Base-by-base conservation (phyloP, 805 yeast species). In the Geotrichum ghanense region DNA sequence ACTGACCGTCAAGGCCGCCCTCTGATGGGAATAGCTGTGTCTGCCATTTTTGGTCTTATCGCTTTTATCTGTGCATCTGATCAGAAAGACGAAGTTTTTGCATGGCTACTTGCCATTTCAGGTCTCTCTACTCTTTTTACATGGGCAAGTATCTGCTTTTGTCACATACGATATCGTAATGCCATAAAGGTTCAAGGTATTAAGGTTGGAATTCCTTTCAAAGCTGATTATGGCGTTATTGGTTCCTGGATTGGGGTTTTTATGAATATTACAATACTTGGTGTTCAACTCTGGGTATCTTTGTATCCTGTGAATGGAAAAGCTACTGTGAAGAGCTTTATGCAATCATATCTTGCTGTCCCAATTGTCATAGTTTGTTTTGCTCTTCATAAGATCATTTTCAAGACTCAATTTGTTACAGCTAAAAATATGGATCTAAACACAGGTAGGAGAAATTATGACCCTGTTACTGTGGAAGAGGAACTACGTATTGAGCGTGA, bases 231-330 rank as follows among this genome's bases (percentile, higher is more conserved):
- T 39, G 92, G 92, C 55, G 62, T 76, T 25, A 61, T 59, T 52
- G 88, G 89, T 41, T 78, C 90, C 0, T 63, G 59, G 48, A 73
- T 73, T 59, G 88, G 88, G 44, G 55, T 74, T n/a, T 45, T 63
- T 14, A 63, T 83, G 57, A 78, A 76, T 60, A 22, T 73, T 17
- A 57, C 79, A 40, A 76, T 83, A 51, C 66, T 84, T 49, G 63
- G 73, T 47, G 81, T 83, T 16, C 86, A 83, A 65, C 81, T 83
- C 69, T 83, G 86, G 83, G 71, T 79, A 47, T 85, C 88, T 10
- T 61, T 81, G 37, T 81, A 68, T 69, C 92, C 92, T 48, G 56
- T 79, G 42, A 77, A 78, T 3, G 57, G 45, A 19, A 42, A 63
- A 7, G 76, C 82, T 45, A 69, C 66, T 58, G 83, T 85, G 6